Conservation (phyloP, 805 yeast genomes). For the Jamesozyma lodderae region DNA sequence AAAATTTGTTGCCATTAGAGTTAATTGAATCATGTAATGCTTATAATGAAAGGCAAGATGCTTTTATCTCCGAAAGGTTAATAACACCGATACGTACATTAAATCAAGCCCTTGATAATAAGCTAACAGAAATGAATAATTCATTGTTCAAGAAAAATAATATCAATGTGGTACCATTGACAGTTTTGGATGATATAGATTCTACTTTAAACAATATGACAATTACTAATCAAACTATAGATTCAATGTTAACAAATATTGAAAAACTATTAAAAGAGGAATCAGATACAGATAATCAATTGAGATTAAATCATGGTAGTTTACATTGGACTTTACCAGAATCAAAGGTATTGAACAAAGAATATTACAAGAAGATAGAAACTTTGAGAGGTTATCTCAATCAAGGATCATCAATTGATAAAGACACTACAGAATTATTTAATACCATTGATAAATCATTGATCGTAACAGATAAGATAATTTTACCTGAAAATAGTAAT, state of each 20-base stretch:
- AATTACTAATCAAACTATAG: slow-evolving; percentile 30
- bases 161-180: slow-evolving; percentile 23
- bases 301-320: slow-evolving; percentile 43
- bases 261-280: slow-evolving; percentile 42
- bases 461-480: slow-evolving; percentile 29
- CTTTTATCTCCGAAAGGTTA: slow-evolving; percentile 39
- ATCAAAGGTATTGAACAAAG: slow-evolving; percentile 35
- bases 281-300: slow-evolving; percentile 42
- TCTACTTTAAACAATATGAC: slow-evolving; percentile 19
- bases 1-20: slow-evolving; percentile 55
- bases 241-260: slow-evolving; percentile 37
- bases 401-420: slow-evolving; percentile 58
- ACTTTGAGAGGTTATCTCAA: slow-evolving; percentile 41
- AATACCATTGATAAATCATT: slow-evolving; percentile 40
- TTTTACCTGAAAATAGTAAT: slow-evolving; percentile 23
- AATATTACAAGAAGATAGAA: slow-evolving; percentile 33
- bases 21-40: slow-evolving; percentile 61
- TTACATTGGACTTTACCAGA: slow-evolving; percentile 44
- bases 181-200: slow-evolving; percentile 52
- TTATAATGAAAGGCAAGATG: slow-evolving; percentile 55
- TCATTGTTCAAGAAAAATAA: not conserved
- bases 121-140: slow-evolving; percentile 19
- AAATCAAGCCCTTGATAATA: slow-evolving; percentile 36
- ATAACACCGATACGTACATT: slow-evolving; percentile 41
- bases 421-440: slow-evolving; percentile 39